Evolutionary conservation across 306 rosid species (phyloP), one percentile per base, ranked within the genome.

Genomic region (Dicorynia guianensis): DNA sequence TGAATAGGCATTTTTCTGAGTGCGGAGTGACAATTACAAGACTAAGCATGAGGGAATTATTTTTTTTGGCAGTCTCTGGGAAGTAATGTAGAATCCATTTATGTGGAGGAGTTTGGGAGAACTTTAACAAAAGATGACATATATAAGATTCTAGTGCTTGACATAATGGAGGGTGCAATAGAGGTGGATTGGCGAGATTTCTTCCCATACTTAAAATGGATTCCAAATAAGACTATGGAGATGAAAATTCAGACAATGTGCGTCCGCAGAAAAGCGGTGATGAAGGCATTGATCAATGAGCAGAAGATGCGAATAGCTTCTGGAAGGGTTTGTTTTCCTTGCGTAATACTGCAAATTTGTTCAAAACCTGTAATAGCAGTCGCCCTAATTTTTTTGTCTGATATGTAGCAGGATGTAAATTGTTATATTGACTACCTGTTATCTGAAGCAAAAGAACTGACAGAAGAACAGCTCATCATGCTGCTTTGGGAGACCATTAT

Each of bases 121-220:
- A 86, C 67, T 42, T 19, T 92, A 42, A 71, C 91, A 17, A 87
- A 71, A 71, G 85, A 89, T 3, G 97, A 87, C 7, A 38, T 92
- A 36, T 86, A 89, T 30, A 81, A 75, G 71, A 76, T 80, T 79
- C 88, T 95, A 20, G 99, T 95, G 75, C 52, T 81, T 55, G 99
- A 92, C 73, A 17, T 82, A 10, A 87, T 92, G 97, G 93, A 92
- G 81, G 97, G 97, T 62, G 97, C 97, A 47, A 92, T 95, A 54
- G 97, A 95, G 64, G 93, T 95, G 79, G 99, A 95, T 62, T 95
- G 99, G 99, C 82, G 99, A 78, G 99, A 95, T 71, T 95, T 95
- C 86, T 95, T 95, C 79, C 99, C 99, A 3, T 92, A 92, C 79
- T 83, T 95, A 76, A 85, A 74, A 75, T 95, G 99, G 99, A 61